Evolutionary conservation across 75 land plant genomes (phyloP), one percentile per base, ranked within the genome.

Genomic region (Adiantum capillusveneris): DNA sequence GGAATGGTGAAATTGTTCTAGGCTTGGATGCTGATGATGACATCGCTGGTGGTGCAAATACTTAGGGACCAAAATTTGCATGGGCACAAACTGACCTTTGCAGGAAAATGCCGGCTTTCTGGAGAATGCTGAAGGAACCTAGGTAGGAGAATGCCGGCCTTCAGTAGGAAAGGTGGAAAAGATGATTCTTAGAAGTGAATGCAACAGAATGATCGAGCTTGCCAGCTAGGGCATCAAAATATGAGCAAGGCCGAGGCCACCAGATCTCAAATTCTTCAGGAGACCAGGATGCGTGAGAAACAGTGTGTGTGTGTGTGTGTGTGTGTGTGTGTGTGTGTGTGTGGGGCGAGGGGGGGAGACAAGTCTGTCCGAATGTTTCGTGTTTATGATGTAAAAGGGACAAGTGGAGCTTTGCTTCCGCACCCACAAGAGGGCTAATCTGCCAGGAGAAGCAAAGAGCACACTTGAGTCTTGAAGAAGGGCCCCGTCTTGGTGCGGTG

Each of bases 1-100:
- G 53, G 44, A 60, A 68, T 16, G 70, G 70, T 21, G 70, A 68
- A 56, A 53, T 60, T 17, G 70, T 59, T 52, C 70, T 60, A 21
- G 57, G 48, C 31, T 68, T 68, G 13, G 63, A 68, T 5, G 64
- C 60, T 44, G 56, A 20, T 49, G 69, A 58, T 5, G 69, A 41
- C 62, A 52, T 12, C 21, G 13, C 25, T 2, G 9, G 21, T 14
- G 18, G 13, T 46, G 12, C 22, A 46, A 5, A 14, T 5, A 46
- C 5, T n/a, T 46, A 46, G 22, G 22, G 50, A n/a, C 5, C 5
- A 5, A 21, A 46, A n/a, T 14, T 46, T 46, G 22, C 50, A 18
- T 46, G 18, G 3, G 50, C 2, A 3, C 22, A 46, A 17, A 14
- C 17, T 2, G 17, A 46, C 22, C 22, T 3, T 18, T 5, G 22